A percentile compares a stretch with the other conserved stretches of the same genome.
phyloP scores from a whole-genome alignment of 768 basidiomycete genomes.

The Lactarius evosmus region DNA sequence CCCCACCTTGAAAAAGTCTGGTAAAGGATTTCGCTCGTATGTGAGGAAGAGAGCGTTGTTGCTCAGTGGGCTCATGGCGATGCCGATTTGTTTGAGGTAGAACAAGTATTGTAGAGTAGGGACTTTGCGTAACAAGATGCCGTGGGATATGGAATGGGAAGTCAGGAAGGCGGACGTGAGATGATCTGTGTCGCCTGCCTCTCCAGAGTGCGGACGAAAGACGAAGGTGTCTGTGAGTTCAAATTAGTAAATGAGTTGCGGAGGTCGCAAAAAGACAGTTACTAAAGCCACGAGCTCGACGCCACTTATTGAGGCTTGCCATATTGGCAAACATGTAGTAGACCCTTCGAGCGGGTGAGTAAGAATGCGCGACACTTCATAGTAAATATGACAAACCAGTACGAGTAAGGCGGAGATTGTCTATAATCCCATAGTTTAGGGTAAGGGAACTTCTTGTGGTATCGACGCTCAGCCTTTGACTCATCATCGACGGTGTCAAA shows the following conservation, averaged over 20 bases:
- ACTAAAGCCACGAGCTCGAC: slow-evolving; percentile 88
- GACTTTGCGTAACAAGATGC: slow-evolving; percentile 96
- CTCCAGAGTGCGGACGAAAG: slow-evolving; percentile 93
- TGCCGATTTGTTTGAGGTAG: slow-evolving; percentile 96
- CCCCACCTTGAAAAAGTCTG: slow-evolving; percentile 95
- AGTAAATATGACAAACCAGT: slow-evolving; percentile 59
- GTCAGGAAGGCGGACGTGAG: slow-evolving; percentile 94
- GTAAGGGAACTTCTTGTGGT: slow-evolving; percentile 92
- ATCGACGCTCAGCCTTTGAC: slow-evolving; percentile 85
- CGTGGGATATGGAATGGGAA: slow-evolving; percentile 97
- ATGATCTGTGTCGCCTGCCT: slow-evolving; percentile 98
- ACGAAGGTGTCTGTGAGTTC: slow-evolving; percentile 81
- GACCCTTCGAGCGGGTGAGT: slow-evolving; percentile 51
- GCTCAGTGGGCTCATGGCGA: slow-evolving; percentile 97
- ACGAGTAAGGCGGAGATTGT: slow-evolving; percentile 92
- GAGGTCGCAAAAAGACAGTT: slow-evolving; percentile 33
- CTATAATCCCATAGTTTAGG: slow-evolving; percentile 85
- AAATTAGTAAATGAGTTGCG: slow-evolving; percentile 1
- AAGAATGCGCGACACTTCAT: neutral
- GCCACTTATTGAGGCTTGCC: slow-evolving; percentile 92
- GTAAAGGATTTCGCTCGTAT: slow-evolving; percentile 95
- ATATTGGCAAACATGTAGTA: slow-evolving; percentile 99
- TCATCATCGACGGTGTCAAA: slow-evolving; percentile 99
- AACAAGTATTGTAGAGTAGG: slow-evolving; percentile 96
- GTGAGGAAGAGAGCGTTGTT: slow-evolving; percentile 97